Conservation (phyloP, 2,329 filamentous ascomycete genomes). For the Fusarium sp. region DNA sequence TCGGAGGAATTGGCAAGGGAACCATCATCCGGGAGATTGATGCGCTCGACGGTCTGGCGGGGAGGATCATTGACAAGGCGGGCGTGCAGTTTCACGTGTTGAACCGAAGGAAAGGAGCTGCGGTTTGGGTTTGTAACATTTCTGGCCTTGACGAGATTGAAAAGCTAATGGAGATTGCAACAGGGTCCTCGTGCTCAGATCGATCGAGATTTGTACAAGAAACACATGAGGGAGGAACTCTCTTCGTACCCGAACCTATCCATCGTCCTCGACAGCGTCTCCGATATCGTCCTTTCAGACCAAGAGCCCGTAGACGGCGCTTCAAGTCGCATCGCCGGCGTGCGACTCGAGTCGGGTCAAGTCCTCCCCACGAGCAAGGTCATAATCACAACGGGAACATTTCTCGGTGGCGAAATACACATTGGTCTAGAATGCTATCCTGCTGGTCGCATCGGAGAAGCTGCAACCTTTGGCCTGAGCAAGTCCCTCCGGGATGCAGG, state of each 20-base stretch:
- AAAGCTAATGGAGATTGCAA: not conserved
- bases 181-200: slow-evolving; percentile 92
- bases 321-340: slow-evolving; percentile 79
- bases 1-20: slow-evolving; percentile 98
- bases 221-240: slow-evolving; percentile 89
- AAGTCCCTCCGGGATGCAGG: slow-evolving; percentile 88
- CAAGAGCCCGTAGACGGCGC: slow-evolving; percentile 50
- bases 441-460: slow-evolving; percentile 91
- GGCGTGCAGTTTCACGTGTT: slow-evolving; percentile 92
- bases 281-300: slow-evolving; percentile 78
- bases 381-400: slow-evolving; percentile 95
- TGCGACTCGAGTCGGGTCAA: slow-evolving; percentile 86
- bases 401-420: slow-evolving; percentile 94
- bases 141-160: not conserved
- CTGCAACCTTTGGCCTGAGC: slow-evolving; percentile 89
- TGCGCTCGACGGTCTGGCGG: slow-evolving; percentile 88
- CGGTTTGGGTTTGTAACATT: slow-evolving; percentile 75
- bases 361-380: slow-evolving; percentile 81
- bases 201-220: slow-evolving; percentile 86
- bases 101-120: slow-evolving; percentile 89
- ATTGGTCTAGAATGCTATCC: slow-evolving; percentile 86
- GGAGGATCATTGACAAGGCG: slow-evolving; percentile 88
- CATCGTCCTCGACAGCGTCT: slow-evolving; percentile 85
- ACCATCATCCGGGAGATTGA: slow-evolving; percentile 96
- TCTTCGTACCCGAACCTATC: slow-evolving; percentile 77